Conservation (phyloP, 495 filamentous ascomycete species). For the Xylaria curta region DNA sequence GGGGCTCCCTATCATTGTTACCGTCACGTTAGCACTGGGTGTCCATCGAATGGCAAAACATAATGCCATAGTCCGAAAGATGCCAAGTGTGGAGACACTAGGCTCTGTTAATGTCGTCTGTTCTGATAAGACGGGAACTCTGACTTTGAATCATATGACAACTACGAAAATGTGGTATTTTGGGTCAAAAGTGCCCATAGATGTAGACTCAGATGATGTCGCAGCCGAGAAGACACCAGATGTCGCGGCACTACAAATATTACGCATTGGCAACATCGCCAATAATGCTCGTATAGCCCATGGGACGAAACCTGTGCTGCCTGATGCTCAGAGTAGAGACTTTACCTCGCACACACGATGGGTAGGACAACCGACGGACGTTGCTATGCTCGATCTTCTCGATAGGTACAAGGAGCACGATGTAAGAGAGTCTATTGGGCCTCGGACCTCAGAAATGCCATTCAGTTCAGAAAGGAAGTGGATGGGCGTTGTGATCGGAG, state of each 20-base stretch:
- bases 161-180: constrained; percentile 97
- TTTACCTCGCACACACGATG: constrained; percentile 79
- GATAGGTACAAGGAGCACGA: constrained; percentile 91
- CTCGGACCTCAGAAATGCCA: constrained; percentile 80
- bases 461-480: constrained; percentile 98
- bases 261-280: constrained; percentile 92
- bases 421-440: constrained; percentile 81
- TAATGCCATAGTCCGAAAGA: constrained; percentile 90
- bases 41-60: constrained; percentile 94
- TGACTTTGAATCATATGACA: constrained; percentile 98
- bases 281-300: constrained; percentile 87
- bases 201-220: constrained; percentile 74
- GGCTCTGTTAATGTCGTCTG: constrained; percentile 98
- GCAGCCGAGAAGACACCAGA: constrained; percentile 67
- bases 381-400: constrained; percentile 90
- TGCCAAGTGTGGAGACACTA: constrained; percentile 97
- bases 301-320: constrained; percentile 76
- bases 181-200: constrained; percentile 70
- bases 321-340: constrained; percentile 70
- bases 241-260: constrained; percentile 74
- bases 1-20: constrained; percentile 96
- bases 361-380: constrained; percentile 96
- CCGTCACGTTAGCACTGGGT: constrained; percentile 91
- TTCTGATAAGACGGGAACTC: constrained; percentile 95
- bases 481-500: constrained; percentile 93